These are phyloP conservation scores for Bullera alba DNA, from an alignment of 768 basidiomycete genomes.

Conservation along the genomic window DNA sequence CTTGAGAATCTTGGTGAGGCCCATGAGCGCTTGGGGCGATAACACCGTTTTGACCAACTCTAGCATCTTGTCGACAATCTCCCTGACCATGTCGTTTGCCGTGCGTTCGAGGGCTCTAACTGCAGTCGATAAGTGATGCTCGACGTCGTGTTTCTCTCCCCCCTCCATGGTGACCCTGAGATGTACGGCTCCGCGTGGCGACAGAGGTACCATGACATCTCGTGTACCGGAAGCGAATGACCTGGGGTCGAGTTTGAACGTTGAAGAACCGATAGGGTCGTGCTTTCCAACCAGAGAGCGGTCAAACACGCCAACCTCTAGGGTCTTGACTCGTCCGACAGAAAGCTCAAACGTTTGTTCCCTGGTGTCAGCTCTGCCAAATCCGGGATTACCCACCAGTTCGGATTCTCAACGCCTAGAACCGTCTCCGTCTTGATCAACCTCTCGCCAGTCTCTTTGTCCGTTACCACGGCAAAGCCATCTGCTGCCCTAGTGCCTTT, in stretches of 20 bases:
- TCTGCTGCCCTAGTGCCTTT: slow-evolving; percentile 36
- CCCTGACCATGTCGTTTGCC: slow-evolving; percentile 34
- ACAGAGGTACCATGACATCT: slow-evolving; percentile 37
- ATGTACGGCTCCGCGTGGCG: slow-evolving; percentile 34
- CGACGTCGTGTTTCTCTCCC: slow-evolving; percentile 36
- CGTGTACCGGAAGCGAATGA: slow-evolving; percentile 19
- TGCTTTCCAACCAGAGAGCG: slow-evolving; percentile 46
- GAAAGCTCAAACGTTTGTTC: slow-evolving; percentile 40
- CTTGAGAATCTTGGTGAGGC: slow-evolving; percentile 27
- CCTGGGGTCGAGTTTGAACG: slow-evolving; percentile 40
- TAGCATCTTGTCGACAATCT: slow-evolving; percentile 39
- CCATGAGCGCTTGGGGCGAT: slow-evolving; percentile 11
- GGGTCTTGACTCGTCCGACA: slow-evolving; percentile 22
- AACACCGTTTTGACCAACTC: slow-evolving; percentile 32
- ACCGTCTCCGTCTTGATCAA: slow-evolving; percentile 41
- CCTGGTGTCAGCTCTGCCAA: slow-evolving; percentile 11
- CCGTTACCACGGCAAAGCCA: slow-evolving; percentile 32
- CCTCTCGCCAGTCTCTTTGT: slow-evolving; percentile 26
- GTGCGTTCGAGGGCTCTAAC: slow-evolving; percentile 33
- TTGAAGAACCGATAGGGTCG: slow-evolving; percentile 34
- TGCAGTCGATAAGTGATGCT: slow-evolving; percentile 32
- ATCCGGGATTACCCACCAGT: slow-evolving; percentile 27
- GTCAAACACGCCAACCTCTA: slow-evolving; percentile 37
- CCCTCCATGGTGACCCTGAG: slow-evolving; percentile 40
- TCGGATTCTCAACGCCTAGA: slow-evolving; percentile 38